Evolutionary conservation across 345 rosid genomes (phyloP).

Genomic region (Brassica nigra): DNA sequence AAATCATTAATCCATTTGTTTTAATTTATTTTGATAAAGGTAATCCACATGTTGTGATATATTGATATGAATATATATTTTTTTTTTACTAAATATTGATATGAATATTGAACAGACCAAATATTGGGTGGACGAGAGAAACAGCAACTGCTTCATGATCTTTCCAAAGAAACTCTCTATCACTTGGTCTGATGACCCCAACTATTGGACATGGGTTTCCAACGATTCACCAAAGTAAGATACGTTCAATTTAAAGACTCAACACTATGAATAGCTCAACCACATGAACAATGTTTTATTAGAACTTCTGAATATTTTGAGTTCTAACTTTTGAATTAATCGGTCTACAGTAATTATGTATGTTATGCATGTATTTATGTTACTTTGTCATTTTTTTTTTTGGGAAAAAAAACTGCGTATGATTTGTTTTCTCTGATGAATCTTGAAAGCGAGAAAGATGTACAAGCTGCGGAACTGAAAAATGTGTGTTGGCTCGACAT

Average conservation of each 20-base stretch:
- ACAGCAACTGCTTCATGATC: slow-evolving; percentile 64
- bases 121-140: slow-evolving; percentile 58
- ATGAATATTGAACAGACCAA: slow-evolving; percentile 40
- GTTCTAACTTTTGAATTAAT: neutral
- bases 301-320: neutral
- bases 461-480: slow-evolving; percentile 50
- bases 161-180: slow-evolving; percentile 58
- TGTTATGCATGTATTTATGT: neutral
- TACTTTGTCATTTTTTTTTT: neutral
- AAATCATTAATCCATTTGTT: neutral
- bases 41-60: neutral
- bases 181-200: slow-evolving; percentile 57
- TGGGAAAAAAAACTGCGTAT: neutral
- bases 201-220: slow-evolving; percentile 59
- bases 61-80: neutral
- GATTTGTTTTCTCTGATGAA: neutral
- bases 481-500: slow-evolving; percentile 67
- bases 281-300: neutral
- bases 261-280: neutral
- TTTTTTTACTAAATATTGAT: neutral
- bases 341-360: neutral
- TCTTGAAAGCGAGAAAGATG: slow-evolving; percentile 12
- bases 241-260: neutral
- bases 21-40: neutral
- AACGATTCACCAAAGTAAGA: slow-evolving; percentile 48